Base-by-base conservation (phyloP, 257 asterid genomes). In the Fraxinus excelsior region DNA sequence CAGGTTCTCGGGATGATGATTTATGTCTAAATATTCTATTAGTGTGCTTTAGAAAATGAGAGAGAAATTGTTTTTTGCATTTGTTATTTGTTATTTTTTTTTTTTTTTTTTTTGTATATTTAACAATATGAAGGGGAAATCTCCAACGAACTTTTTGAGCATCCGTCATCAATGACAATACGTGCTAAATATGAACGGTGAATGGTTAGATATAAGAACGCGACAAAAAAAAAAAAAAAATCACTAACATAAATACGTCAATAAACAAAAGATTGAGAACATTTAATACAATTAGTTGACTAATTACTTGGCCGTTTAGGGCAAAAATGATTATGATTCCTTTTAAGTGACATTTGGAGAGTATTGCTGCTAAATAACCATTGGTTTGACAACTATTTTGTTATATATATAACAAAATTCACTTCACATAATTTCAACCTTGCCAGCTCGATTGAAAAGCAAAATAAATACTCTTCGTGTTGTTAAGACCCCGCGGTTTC, bases 261-360 rank as follows among this genome's bases (percentile, higher is more conserved):
- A 4, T 46, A 16, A 46, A 16, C 2, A 46, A 46, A 42, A 46
- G 21, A 4, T 46, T 16, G 58, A 16, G 7, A 14, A 46, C 4
- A 0, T 46, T n/a, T 46, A 14, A 16, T 46, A 16, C 58, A n/a
- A 58, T 51, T 56, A 53, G 77, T 73, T 56, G 65, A 53, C 77
- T n/a, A 53, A 34, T 73, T 3, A 53, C 13, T 19, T 73, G 0
- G 69, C 32, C 21, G 51, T 21, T 73, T 10, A 42, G 16, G 19
- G 18, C 12, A 9, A 49, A 3, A 73, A 13, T 3, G 65, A 56
- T 56, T 56, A 18, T n/a, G 65, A 19, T 5, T 7, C 25, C 66
- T 29, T 21, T 44, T 0, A n/a, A 51, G 67, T 29, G 76, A 72
- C 76, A 72, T 73, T 49, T 51, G 76, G 76, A 73, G n/a, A 40